Percentiles rank a stretch among this genome's conserved stretches.
Conservation (phyloP, 1,284 basidiomycete species). For the Volvariella surrecta region DNA sequence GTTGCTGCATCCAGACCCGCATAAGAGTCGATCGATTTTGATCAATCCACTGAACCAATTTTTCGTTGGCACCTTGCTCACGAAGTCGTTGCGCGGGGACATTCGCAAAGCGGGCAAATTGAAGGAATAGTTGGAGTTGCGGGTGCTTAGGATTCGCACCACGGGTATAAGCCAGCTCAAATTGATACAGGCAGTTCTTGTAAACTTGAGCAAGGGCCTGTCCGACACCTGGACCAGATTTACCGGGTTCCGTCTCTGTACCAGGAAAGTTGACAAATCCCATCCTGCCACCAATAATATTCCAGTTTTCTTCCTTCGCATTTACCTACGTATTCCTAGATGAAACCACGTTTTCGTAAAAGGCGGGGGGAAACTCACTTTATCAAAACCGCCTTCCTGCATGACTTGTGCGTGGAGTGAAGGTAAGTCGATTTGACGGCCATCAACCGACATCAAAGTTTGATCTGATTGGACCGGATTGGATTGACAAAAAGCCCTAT, state of each 20-base stretch:
- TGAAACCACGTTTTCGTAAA: background rate
- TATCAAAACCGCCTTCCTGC: slow-evolving; percentile 39
- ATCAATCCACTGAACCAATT: slow-evolving; percentile 51
- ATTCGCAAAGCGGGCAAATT: slow-evolving; percentile 32
- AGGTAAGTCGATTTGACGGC: slow-evolving; percentile 46
- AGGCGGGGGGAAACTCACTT: slow-evolving; percentile 24
- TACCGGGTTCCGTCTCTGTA: slow-evolving; percentile 44
- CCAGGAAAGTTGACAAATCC: slow-evolving; percentile 55
- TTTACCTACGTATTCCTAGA: slow-evolving; percentile 37
- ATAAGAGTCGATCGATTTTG: slow-evolving; percentile 38
- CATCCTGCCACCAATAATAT: slow-evolving; percentile 53
- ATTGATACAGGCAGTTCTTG: slow-evolving; percentile 43
- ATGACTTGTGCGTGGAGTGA: slow-evolving; percentile 49
- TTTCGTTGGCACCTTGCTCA: slow-evolving; percentile 36
- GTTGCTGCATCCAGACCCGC: slow-evolving; percentile 23
- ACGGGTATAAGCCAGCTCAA: slow-evolving; percentile 32
- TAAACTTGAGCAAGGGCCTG: slow-evolving; percentile 53
- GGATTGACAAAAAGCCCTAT: slow-evolving; percentile 35
- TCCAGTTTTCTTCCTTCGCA: slow-evolving; percentile 44
- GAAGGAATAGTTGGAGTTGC: slow-evolving; percentile 27
- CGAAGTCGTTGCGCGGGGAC: slow-evolving; percentile 43
- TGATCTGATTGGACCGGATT: slow-evolving; percentile 31
- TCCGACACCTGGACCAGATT: slow-evolving; percentile 49
- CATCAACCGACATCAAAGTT: slow-evolving; percentile 37
- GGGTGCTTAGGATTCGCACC: slow-evolving; percentile 9